These are phyloP conservation scores for Liquidambar formosana DNA, from an alignment of 164 flowering plant species.

Conservation along the genomic window DNA sequence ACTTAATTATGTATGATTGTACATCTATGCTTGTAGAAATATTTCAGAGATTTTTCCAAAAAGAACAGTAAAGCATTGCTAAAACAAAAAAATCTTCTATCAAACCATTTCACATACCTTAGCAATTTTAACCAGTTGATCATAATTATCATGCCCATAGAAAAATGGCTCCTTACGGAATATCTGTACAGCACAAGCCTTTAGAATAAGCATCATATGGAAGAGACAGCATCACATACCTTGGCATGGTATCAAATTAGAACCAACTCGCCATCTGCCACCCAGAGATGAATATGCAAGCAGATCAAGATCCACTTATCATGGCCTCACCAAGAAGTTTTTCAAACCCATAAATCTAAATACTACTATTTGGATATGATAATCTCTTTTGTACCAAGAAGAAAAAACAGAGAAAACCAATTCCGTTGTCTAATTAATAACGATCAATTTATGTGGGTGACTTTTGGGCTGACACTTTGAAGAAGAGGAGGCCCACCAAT, in stretches of 20 bases:
- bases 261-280: slow-evolving; percentile 16
- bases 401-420: not conserved
- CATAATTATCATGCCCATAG: slow-evolving; percentile 96
- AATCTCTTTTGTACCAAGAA: not conserved
- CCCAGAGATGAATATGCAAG: slow-evolving; percentile 22
- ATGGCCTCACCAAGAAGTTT: slow-evolving; percentile 9
- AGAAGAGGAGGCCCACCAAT: slow-evolving; percentile 2
- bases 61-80: not conserved
- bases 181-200: slow-evolving; percentile 56
- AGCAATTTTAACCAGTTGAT: slow-evolving; percentile 95
- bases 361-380: not conserved
- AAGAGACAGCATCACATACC: slow-evolving; percentile 8
- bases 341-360: not conserved
- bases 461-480: not conserved
- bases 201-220: slow-evolving; percentile 19
- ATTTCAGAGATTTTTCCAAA: not conserved
- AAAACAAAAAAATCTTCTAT: not conserved
- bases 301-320: slow-evolving; percentile 21
- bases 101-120: slow-evolving; percentile 53
- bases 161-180: slow-evolving; percentile 90
- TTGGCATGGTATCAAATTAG: slow-evolving; percentile 5
- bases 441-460: not conserved
- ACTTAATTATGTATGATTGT: not conserved
- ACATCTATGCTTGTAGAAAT: not conserved
- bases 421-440: not conserved